A percentile compares a stretch with the other conserved stretches of the same genome.
Conservation (phyloP, 2,329 filamentous ascomycete species). For the Fusarium fracticaudum region DNA sequence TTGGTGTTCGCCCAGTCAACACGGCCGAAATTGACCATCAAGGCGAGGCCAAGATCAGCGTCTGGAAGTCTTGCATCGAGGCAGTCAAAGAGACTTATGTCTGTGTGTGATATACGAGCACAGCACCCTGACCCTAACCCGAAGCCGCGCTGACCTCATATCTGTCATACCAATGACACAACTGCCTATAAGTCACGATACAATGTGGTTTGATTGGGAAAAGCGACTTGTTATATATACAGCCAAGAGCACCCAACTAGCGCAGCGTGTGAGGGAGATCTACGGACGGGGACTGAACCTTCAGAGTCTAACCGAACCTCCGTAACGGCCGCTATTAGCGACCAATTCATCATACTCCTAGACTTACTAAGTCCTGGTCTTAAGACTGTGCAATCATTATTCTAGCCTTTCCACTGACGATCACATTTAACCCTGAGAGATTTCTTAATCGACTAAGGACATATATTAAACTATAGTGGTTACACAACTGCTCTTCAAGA, state of each 20-base stretch:
- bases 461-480: background rate
- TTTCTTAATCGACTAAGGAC: fast-evolving
- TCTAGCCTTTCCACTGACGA: background rate
- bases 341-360: background rate
- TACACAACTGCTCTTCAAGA: too few relatives aligned
- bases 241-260: background rate
- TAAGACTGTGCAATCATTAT: background rate
- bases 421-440: fast-evolving
- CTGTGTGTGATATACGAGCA: background rate
- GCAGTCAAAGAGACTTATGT: background rate
- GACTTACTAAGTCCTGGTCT: background rate
- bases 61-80: background rate
- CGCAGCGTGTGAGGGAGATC: background rate
- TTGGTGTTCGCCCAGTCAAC: background rate
- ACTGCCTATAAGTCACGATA: background rate
- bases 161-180: background rate
- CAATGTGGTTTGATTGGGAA: background rate
- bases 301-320: background rate
- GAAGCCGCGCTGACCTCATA: too few relatives aligned
- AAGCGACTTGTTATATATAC: background rate
- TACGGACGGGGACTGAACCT: background rate
- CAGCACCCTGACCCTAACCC: background rate
- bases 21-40: background rate
- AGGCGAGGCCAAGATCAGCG: background rate
- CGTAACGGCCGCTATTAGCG: background rate